Conservation (phyloP, 1,284 basidiomycete genomes). For the Apiotrichum akiyoshidainum region DNA sequence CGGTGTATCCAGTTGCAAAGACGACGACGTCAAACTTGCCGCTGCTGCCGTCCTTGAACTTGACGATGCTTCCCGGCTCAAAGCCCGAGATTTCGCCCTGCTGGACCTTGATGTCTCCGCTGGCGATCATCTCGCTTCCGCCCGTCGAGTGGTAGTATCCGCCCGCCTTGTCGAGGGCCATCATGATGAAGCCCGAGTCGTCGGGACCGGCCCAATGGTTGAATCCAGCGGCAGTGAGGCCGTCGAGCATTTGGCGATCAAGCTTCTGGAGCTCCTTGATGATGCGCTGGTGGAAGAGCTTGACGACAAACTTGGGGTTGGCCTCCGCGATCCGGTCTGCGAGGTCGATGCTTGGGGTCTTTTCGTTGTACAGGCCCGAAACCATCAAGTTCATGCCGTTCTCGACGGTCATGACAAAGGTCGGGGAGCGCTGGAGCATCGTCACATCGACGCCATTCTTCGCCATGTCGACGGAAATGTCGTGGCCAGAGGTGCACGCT, state of each 20-base stretch:
- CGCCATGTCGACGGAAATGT: conserved; percentile 54
- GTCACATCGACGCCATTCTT: conserved; percentile 58
- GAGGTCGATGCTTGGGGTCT: conserved; percentile 50
- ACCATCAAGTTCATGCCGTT: conserved; percentile 54
- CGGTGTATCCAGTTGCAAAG: conserved; percentile 61
- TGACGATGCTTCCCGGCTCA: conserved; percentile 55
- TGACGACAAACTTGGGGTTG: conserved; percentile 53
- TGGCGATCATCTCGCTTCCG: conserved; percentile 57
- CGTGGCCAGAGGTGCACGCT: conserved; percentile 59
- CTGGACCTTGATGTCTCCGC: conserved; percentile 71
- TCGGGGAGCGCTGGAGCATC: conserved; percentile 63
- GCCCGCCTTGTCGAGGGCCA: conserved; percentile 50
- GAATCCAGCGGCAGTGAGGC: conserved; percentile 62
- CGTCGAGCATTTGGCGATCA: conserved; percentile 60
- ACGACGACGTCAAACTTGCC: conserved; percentile 66
- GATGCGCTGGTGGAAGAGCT: conserved; percentile 55
- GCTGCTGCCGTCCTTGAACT: conserved; percentile 64
- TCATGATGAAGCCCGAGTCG: conserved; percentile 39
- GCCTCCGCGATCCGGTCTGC: conserved; percentile 57
- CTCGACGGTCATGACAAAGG: conserved; percentile 61
- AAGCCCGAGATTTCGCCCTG: conserved; percentile 58
- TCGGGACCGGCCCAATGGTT: conserved; percentile 58
- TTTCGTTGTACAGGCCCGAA: conserved; percentile 31
- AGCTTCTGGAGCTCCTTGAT: conserved; percentile 56
- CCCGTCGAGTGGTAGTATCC: conserved; percentile 58